A percentile compares a stretch with the other conserved stretches of the same genome.
Evolutionary conservation across 305 asterid species (phyloP).

Genomic region (Fraxinus paxiana): DNA sequence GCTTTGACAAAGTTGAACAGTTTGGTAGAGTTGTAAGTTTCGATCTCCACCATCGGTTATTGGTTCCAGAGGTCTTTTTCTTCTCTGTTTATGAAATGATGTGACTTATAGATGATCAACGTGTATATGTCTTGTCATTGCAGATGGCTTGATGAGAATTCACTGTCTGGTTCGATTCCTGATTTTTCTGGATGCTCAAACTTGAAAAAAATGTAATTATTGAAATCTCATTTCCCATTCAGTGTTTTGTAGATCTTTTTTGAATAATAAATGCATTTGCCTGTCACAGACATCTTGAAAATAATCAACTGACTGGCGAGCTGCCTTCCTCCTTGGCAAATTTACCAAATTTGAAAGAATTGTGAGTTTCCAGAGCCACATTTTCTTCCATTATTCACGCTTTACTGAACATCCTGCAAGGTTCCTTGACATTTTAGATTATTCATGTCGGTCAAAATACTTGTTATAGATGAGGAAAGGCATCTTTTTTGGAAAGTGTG

Average conservation of each 20-base stretch:
- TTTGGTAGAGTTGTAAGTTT: conserved; percentile 69
- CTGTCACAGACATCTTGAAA: conserved; percentile 75
- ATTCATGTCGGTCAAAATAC: not conserved
- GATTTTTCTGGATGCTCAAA: conserved; percentile 87
- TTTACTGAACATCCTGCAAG: not conserved
- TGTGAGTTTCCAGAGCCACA: conserved; percentile 56
- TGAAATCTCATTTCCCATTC: conserved; percentile 14
- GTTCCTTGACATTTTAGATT: not conserved
- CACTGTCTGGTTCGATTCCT: conserved; percentile 77
- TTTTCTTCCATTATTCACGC: not conserved
- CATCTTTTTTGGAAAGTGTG: not conserved
- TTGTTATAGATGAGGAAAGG: not conserved
- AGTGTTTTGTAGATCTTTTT: conserved; percentile 10
- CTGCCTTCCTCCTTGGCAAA: conserved; percentile 65
- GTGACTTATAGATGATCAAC: conserved; percentile 7
- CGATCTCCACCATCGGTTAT: not conserved
- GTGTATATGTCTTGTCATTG: conserved; percentile 19
- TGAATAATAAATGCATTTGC: conserved; percentile 20
- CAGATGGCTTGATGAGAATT: conserved; percentile 94
- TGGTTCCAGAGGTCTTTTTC: not conserved
- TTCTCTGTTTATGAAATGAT: conserved; percentile 2
- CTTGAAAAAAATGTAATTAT: conserved; percentile 62
- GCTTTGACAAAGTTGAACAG: conserved; percentile 55
- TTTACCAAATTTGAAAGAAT: conserved; percentile 65
- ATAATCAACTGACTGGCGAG: conserved; percentile 67